Percentiles rank a stretch among this genome's conserved stretches.
Evolutionary conservation across 371 early-diverging fungal genomes (phyloP).

Genomic region (Syncephalastrum contaminatum): DNA sequence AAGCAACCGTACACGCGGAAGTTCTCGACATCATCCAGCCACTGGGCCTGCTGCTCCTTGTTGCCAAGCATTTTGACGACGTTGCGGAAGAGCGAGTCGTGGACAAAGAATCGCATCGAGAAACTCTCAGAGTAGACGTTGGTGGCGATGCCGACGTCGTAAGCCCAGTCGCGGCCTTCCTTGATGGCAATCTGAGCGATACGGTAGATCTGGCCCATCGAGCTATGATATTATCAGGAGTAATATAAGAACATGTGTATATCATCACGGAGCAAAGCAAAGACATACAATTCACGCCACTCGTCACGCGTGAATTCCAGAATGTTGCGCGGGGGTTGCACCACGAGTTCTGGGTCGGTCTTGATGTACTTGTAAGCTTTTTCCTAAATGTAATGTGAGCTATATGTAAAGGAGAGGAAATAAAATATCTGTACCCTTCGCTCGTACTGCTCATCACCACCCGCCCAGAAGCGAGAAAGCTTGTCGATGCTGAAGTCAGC

Average conservation of each 20-base stretch:
- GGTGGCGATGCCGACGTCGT: constrained; percentile 6
- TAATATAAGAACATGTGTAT: neutral
- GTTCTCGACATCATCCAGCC: constrained; percentile 53
- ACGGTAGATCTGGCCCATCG: constrained; percentile 61
- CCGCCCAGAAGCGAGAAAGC: constrained; percentile 46
- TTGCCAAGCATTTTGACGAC: constrained; percentile 61
- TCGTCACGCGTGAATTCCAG: constrained; percentile 59
- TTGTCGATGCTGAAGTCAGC: constrained; percentile 56
- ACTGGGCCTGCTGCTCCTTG: constrained; percentile 55
- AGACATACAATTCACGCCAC: constrained; percentile 58
- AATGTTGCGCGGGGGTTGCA: constrained; percentile 52
- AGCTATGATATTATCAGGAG: constrained; percentile 22
- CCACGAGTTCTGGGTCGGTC: constrained; percentile 58
- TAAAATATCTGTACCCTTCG: constrained; percentile 27
- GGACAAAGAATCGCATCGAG: constrained; percentile 66
- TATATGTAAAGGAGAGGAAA: neutral
- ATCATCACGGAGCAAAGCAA: neutral
- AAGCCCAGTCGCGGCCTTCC: neutral
- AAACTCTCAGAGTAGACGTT: constrained; percentile 60
- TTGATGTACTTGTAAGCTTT: constrained; percentile 53
- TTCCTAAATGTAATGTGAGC: constrained; percentile 17
- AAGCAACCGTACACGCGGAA: constrained; percentile 65
- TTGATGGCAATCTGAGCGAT: constrained; percentile 29
- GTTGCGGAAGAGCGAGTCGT: constrained; percentile 59
- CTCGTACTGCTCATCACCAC: constrained; percentile 48